These are phyloP conservation scores for Articulospora tetracladia DNA, from an alignment of 495 filamentous ascomycete genomes.

Conservation along the genomic window DNA sequence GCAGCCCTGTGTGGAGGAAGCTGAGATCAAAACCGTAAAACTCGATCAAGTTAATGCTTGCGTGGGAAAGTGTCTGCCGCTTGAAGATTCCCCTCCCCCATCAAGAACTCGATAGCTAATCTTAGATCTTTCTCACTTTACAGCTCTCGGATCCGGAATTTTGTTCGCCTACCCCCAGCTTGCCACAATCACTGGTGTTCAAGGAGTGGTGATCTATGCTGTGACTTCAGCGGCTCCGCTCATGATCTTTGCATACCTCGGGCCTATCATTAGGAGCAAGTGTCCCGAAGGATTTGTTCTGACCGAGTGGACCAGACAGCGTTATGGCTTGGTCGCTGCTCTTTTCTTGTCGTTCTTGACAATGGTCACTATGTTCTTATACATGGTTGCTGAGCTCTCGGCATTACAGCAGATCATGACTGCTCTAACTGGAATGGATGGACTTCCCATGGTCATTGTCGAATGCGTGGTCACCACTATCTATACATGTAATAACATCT, in stretches of 20 bases:
- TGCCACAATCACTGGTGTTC: slow-evolving; percentile 72
- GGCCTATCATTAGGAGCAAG: slow-evolving; percentile 68
- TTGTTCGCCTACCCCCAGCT: slow-evolving; percentile 75
- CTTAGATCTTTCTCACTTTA: slow-evolving; percentile 24
- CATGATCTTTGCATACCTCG: slow-evolving; percentile 62
- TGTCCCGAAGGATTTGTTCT: slow-evolving; percentile 74
- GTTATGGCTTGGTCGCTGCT: slow-evolving; percentile 61
- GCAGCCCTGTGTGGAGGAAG: slow-evolving; percentile 46
- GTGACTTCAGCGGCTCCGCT: slow-evolving; percentile 63
- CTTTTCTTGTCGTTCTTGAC: slow-evolving; percentile 62
- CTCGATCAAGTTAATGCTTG: slow-evolving; percentile 96
- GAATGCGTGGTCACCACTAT: slow-evolving; percentile 69
- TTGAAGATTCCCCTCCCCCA: slow-evolving; percentile 31
- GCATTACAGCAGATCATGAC: slow-evolving; percentile 69
- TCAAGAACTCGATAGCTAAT: slow-evolving; percentile 20
- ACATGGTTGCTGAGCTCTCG: slow-evolving; percentile 78
- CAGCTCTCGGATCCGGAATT: slow-evolving; percentile 75
- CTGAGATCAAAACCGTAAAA: slow-evolving; percentile 89
- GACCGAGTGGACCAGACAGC: slow-evolving; percentile 74
- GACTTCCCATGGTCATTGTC: slow-evolving; percentile 69
- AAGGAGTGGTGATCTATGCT: slow-evolving; percentile 69
- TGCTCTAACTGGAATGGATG: slow-evolving; percentile 66
- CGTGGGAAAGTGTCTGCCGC: slow-evolving; percentile 91
- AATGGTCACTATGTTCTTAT: slow-evolving; percentile 73
- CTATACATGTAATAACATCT: slow-evolving; percentile 60